Percentiles rank a stretch among this genome's conserved stretches.
phyloP scores from a whole-genome alignment of 176 grass and related monocot genomes.

The Themeda triandra region DNA sequence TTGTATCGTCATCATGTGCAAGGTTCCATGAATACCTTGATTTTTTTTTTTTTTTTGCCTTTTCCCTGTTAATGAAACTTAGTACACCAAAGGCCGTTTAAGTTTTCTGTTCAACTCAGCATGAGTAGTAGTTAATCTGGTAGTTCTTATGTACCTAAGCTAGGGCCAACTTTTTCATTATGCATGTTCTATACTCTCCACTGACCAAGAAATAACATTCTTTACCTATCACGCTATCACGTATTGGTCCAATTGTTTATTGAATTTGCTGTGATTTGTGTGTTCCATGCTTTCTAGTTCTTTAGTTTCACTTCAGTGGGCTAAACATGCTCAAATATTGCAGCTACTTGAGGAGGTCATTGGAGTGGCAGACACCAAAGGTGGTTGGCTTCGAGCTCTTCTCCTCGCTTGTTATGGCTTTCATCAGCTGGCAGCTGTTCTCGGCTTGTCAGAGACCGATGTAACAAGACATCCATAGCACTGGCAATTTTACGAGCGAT shows the following conservation, averaged over 20 bases:
- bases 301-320: not conserved
- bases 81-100: not conserved
- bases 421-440: constrained; percentile 98
- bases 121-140: not conserved
- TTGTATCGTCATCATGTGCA: not conserved
- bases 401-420: constrained; percentile 87
- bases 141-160: not conserved
- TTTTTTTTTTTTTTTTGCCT: not conserved
- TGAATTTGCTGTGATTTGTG: not conserved
- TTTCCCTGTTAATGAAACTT: too few species aligned
- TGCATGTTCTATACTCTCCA: too few species aligned
- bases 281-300: not conserved
- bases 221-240: not conserved
- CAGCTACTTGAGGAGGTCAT: constrained; percentile 87
- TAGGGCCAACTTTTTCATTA: not conserved
- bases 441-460: constrained; percentile 87
- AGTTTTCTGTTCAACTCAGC: not conserved
- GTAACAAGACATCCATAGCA: not conserved
- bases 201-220: not conserved
- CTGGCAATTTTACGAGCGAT: not conserved
- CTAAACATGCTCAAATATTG: constrained; percentile 25
- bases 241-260: not conserved
- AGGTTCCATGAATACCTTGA: not conserved
- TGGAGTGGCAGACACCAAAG: constrained; percentile 80
- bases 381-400: constrained; percentile 80